These are phyloP conservation scores for Powellomyces hirtus DNA, from an alignment of 192 early-diverging fungal species.

Conservation along the genomic window DNA sequence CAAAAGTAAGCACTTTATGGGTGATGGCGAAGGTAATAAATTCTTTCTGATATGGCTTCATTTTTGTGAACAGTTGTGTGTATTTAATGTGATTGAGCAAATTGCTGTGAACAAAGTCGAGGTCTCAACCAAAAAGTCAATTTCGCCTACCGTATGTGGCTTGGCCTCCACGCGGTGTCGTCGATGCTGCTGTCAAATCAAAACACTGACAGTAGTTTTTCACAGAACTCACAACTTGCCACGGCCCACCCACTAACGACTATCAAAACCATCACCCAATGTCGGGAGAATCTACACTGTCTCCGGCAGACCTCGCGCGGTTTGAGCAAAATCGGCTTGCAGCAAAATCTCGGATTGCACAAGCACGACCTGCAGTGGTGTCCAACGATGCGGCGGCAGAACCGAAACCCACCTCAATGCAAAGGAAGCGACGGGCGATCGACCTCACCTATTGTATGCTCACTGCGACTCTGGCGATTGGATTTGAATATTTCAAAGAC, in stretches of 20 bases:
- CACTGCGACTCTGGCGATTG: background rate
- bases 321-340: conserved; percentile 5
- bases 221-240: too few relatives aligned
- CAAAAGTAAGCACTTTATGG: conserved; percentile 86
- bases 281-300: too few relatives aligned
- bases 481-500: background rate
- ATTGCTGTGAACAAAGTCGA: too few relatives aligned
- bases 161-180: too few relatives aligned
- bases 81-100: too few relatives aligned
- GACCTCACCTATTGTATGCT: conserved; percentile 42
- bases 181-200: too few relatives aligned
- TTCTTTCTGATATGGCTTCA: conserved; percentile 76
- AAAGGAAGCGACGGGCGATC: conserved; percentile 27
- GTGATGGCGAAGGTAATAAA: conserved; percentile 91
- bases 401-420: background rate
- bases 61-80: too few relatives aligned
- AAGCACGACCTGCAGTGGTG: background rate
- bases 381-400: background rate
- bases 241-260: too few relatives aligned
- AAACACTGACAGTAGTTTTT: too few relatives aligned
- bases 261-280: too few relatives aligned
- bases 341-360: conserved; percentile 9
- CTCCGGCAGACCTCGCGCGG: background rate
- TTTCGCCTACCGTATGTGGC: too few relatives aligned
- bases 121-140: too few relatives aligned